Conservation (phyloP, 768 basidiomycete genomes). For the Mycena rosella region DNA sequence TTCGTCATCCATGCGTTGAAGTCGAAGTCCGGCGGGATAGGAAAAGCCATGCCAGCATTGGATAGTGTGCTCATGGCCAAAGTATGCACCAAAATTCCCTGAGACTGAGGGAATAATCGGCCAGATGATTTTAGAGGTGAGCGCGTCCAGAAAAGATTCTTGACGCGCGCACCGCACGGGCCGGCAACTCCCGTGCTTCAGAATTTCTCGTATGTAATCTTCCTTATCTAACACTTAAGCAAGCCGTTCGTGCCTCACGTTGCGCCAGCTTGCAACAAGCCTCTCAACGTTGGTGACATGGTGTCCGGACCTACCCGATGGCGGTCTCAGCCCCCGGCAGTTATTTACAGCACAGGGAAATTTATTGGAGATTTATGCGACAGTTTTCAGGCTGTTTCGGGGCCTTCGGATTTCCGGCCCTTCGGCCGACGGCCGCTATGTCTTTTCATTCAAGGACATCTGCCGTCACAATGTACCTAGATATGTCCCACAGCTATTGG, state of each 20-base stretch:
- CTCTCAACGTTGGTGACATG: too few relatives aligned
- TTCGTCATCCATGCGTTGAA: constrained; percentile 2
- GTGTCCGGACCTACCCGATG: too few relatives aligned
- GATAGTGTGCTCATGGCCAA: neutral
- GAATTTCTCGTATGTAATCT: neutral
- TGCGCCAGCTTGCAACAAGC: too few relatives aligned
- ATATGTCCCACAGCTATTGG: too few relatives aligned
- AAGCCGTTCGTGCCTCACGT: neutral
- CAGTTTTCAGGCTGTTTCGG: too few relatives aligned
- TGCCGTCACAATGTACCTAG: too few relatives aligned
- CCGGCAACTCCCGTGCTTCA: neutral
- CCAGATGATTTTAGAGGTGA: constrained; percentile 7
- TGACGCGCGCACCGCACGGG: constrained; percentile 9
- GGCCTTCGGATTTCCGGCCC: too few relatives aligned
- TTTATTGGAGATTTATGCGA: too few relatives aligned
- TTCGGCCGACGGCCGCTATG: too few relatives aligned
- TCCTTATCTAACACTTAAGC: neutral
- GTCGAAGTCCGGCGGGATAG: constrained; percentile 2
- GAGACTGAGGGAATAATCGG: constrained; percentile 6
- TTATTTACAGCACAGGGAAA: too few relatives aligned
- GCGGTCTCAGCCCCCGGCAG: too few relatives aligned
- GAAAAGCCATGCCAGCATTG: neutral
- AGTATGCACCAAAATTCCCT: neutral
- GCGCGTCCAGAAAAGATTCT: constrained; percentile 9
- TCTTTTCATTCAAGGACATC: too few relatives aligned